Evolutionary conservation across 192 early-diverging fungal species (phyloP).

Genomic region (Linnemannia elongata): DNA sequence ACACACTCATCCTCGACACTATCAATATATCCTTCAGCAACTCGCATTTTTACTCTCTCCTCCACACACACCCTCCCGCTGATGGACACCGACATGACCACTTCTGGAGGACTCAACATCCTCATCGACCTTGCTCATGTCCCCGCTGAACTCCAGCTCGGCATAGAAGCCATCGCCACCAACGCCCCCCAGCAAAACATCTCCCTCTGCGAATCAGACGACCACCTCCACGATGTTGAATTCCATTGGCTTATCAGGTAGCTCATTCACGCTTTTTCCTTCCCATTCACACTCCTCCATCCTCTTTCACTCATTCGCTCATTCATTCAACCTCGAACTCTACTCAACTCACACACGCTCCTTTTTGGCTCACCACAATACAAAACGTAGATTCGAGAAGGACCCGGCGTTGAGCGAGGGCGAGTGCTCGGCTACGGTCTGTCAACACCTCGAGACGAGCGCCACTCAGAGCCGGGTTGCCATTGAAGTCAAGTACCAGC

Average conservation of each 20-base stretch:
- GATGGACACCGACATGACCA: constrained; percentile 56
- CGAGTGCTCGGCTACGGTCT: constrained; percentile 48
- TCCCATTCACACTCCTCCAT: background rate
- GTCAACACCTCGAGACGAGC: constrained; percentile 24
- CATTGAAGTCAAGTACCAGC: constrained; percentile 68
- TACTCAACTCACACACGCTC: background rate
- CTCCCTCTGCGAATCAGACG: constrained; percentile 34
- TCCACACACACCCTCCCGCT: no score
- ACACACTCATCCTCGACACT: background rate
- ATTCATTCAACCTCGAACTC: background rate
- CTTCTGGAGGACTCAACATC: constrained; percentile 46
- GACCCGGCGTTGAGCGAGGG: constrained; percentile 22
- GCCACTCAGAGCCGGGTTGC: constrained; percentile 57
- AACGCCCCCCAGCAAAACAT: constrained; percentile 45
- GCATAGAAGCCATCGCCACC: constrained; percentile 39
- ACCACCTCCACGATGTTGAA: constrained; percentile 48
- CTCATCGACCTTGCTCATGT: constrained; percentile 50
- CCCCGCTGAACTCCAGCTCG: constrained; percentile 38
- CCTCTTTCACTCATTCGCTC: no score
- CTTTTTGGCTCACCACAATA: background rate
- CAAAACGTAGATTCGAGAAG: constrained; percentile 36
- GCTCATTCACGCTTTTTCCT: background rate
- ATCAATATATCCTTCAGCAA: background rate
- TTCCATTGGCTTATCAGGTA: constrained; percentile 54
- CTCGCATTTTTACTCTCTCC: background rate